Evolutionary conservation across 768 basidiomycete species (phyloP).

Genomic region (Dentipellis sp.): DNA sequence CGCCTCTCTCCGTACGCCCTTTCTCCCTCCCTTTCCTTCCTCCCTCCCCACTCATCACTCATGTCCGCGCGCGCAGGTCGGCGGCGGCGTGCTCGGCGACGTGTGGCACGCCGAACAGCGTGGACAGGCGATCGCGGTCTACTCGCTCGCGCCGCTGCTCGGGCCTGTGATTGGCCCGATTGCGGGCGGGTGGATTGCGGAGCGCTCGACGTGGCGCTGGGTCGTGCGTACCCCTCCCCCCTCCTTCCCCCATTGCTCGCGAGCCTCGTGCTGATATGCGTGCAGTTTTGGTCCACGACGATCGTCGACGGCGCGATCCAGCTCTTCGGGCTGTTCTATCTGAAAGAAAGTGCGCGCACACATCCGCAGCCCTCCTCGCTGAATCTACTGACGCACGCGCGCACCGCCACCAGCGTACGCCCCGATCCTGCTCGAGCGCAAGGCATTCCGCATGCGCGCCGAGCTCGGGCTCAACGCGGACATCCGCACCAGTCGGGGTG

Average conservation of each 20-base stretch:
- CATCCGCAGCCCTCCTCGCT: neutral
- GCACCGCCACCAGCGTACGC: constrained; percentile 5
- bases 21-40: too few relatives aligned
- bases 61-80: constrained; percentile 30
- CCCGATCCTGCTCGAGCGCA: constrained; percentile 33
- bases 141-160: constrained; percentile 55
- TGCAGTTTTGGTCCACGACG: constrained; percentile 2
- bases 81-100: constrained; percentile 64
- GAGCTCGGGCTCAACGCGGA: neutral
- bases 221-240: constrained; percentile 29
- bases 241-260: neutral
- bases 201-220: constrained; percentile 65
- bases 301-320: constrained; percentile 50
- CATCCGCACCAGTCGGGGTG: neutral
- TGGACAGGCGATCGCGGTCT: constrained; percentile 55
- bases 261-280: neutral
- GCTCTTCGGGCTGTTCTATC: constrained; percentile 40
- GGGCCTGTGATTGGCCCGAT: constrained; percentile 61
- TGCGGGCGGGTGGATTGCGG: constrained; percentile 57
- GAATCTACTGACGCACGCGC: too few relatives aligned
- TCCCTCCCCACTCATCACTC: too few relatives aligned
- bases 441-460: constrained; percentile 35
- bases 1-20: constrained; percentile 32
- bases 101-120: constrained; percentile 53
- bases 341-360: constrained; percentile 53